Evolutionary conservation across 2,329 filamentous ascomycete species (phyloP).

Genomic region (Epichloe gansuensis): DNA sequence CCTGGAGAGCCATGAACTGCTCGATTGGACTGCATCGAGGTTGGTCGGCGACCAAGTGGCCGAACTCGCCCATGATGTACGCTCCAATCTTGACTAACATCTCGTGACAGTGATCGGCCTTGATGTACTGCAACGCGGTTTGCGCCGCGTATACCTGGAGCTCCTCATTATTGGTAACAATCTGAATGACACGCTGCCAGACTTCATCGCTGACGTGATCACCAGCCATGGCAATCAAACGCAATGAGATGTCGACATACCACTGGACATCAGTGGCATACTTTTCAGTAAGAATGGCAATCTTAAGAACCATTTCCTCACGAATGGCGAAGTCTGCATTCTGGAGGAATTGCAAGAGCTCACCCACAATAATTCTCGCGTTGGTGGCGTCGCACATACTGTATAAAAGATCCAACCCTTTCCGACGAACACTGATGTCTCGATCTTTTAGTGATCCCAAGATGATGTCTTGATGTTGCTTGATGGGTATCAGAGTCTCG

Average conservation of each 20-base stretch:
- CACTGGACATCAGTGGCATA: conserved; percentile 97
- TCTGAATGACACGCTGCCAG: conserved; percentile 97
- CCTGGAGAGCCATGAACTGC: conserved; percentile 85
- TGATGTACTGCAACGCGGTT: conserved; percentile 84
- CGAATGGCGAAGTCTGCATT: conserved; percentile 95
- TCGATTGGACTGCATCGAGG: conserved; percentile 91
- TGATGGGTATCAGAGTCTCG: conserved; percentile 92
- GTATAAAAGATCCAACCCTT: conserved; percentile 91
- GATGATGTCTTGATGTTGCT: conserved; percentile 95
- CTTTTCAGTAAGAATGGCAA: conserved; percentile 95
- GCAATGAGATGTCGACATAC: conserved; percentile 96
- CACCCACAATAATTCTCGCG: conserved; percentile 81
- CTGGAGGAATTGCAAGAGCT: conserved; percentile 87
- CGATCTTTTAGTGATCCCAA: conserved; percentile 86
- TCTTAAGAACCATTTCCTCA: conserved; percentile 98
- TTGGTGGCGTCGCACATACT: conserved; percentile 99
- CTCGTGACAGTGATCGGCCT: conserved; percentile 88
- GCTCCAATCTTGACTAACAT: conserved; percentile 96
- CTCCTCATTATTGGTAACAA: conserved; percentile 98
- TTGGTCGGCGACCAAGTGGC: conserved; percentile 88
- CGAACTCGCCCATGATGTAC: conserved; percentile 93
- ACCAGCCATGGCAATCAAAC: conserved; percentile 89
- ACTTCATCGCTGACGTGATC: conserved; percentile 99
- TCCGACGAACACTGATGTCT: conserved; percentile 92
- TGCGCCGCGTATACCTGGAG: conserved; percentile 93